Percentiles rank a stretch among this genome's conserved stretches.
Conservation (phyloP, 192 early-diverging fungal genomes). For the Coemansia sp. region DNA sequence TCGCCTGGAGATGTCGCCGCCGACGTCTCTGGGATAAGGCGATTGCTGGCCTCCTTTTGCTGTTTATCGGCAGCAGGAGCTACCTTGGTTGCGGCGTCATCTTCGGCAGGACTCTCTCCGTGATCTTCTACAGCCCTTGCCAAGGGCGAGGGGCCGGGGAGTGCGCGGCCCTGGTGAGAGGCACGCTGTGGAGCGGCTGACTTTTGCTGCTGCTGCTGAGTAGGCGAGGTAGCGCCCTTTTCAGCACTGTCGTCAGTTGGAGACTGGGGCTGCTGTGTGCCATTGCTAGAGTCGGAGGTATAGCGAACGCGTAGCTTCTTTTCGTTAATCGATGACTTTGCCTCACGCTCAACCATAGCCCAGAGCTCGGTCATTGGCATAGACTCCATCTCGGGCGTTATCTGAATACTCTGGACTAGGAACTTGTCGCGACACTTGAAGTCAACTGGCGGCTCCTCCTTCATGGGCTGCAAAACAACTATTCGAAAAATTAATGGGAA, state of each 20-base stretch:
- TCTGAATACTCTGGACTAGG: constrained; percentile 83
- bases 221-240: constrained; percentile 2
- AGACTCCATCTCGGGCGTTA: constrained; percentile 68
- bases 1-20: constrained; percentile 23
- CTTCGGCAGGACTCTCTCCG: constrained; percentile 5
- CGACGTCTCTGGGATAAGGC: constrained; percentile 45
- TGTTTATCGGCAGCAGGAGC: not conserved
- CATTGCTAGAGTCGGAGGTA: constrained; percentile 49
- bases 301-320: constrained; percentile 70
- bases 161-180: constrained; percentile 14
- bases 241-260: not conserved
- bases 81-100: constrained; percentile 5
- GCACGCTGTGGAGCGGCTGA: constrained; percentile 14
- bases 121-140: constrained; percentile 20
- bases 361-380: constrained; percentile 72
- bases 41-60: constrained; percentile 11
- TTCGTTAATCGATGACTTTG: constrained; percentile 65
- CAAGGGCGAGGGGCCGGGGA: constrained; percentile 39
- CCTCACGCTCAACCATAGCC: constrained; percentile 64
- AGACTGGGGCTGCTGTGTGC: constrained; percentile 13
- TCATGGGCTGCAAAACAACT: constrained; percentile 89
- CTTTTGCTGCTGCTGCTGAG: constrained; percentile 27
- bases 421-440: constrained; percentile 98
- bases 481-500: not conserved
- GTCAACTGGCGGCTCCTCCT: constrained; percentile 76